phyloP scores from a whole-genome alignment of 2,329 filamentous ascomycete species.

The Claviceps monticola region DNA sequence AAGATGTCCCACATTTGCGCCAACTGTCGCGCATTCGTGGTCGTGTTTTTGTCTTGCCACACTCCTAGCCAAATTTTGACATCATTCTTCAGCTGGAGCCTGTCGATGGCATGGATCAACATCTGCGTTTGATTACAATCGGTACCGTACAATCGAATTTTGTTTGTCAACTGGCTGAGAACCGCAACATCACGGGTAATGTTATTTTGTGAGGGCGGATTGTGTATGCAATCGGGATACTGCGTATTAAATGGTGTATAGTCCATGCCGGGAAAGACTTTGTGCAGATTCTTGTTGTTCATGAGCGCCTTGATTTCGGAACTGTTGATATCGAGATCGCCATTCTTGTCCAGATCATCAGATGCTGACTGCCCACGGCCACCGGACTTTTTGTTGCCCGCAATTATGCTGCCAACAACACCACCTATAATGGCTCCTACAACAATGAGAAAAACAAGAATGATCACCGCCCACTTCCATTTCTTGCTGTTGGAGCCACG shows the following conservation, averaged over 20 bases:
- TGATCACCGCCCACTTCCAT: slow-evolving; percentile 55
- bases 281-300: slow-evolving; percentile 71
- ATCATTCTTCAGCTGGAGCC: slow-evolving; percentile 52
- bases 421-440: slow-evolving; percentile 60
- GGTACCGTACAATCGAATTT: slow-evolving; percentile 79
- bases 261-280: slow-evolving; percentile 89
- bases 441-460: slow-evolving; percentile 49
- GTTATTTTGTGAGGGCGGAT: slow-evolving; percentile 84
- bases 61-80: slow-evolving; percentile 92
- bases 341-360: slow-evolving; percentile 47
- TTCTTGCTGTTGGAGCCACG: slow-evolving; percentile 45
- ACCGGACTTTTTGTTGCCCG: slow-evolving; percentile 30
- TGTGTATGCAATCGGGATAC: slow-evolving; percentile 66
- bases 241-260: slow-evolving; percentile 88
- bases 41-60: slow-evolving; percentile 74
- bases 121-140: slow-evolving; percentile 97
- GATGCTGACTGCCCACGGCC: slow-evolving; percentile 32
- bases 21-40: slow-evolving; percentile 74
- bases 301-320: slow-evolving; percentile 67
- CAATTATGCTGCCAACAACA: slow-evolving; percentile 57
- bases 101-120: slow-evolving; percentile 69
- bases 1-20: slow-evolving; percentile 74
- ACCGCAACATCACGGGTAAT: slow-evolving; percentile 84
- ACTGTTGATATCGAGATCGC: slow-evolving; percentile 62
- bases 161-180: slow-evolving; percentile 78